Evolutionary conservation across 2,329 filamentous ascomycete genomes (phyloP), one percentile per base, ranked within the genome.

Genomic region (Lasiodiplodia theobromae): DNA sequence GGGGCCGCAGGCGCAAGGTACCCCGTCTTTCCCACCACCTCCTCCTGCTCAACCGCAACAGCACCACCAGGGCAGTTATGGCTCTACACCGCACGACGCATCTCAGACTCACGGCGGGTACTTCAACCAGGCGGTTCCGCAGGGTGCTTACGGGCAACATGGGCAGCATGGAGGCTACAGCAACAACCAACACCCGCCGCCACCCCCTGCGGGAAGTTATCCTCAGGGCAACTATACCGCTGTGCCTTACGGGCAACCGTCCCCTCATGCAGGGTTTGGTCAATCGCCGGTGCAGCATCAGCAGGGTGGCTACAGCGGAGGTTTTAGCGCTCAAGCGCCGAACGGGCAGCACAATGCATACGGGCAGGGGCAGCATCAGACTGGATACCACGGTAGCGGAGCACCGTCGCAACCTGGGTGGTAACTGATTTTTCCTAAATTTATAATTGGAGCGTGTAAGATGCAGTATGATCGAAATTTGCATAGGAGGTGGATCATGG

Each of bases 1-100:
- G 28, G 66, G 49, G 0, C 57, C 28, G 7, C 44, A 47, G 44
- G 44, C 44, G 25, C 66, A 68, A 47, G 47, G 56, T 12, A 51
- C 56, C 2, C 49, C 47, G 14, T 62, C 56, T 5, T 68, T 68
- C 34, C 67, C 67, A 11, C 67, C 67, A 11, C 67, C 67, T n/a
- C 66, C 66, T 10, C 58, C 67, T 28, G 25, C 60, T 7, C 58
- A 65, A 14, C 67, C 52, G 14, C 57, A 65, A 25, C 66, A 67
- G 23, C 65, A 68, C 8, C 47, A 62, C 34, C 49, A 56, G 40
- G 52, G 66, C 6, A 23, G 58, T 21, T 68, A 67, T 23, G 40
- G 52, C 23, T 47, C 65, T 51, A 23, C 52, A 8, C 34, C 38
- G 40, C 65, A 67, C 4, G 40, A 57, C 23, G 53, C 49, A 21